Evolutionary conservation across 768 basidiomycete species (phyloP).

Genomic region (Postia placenta): DNA sequence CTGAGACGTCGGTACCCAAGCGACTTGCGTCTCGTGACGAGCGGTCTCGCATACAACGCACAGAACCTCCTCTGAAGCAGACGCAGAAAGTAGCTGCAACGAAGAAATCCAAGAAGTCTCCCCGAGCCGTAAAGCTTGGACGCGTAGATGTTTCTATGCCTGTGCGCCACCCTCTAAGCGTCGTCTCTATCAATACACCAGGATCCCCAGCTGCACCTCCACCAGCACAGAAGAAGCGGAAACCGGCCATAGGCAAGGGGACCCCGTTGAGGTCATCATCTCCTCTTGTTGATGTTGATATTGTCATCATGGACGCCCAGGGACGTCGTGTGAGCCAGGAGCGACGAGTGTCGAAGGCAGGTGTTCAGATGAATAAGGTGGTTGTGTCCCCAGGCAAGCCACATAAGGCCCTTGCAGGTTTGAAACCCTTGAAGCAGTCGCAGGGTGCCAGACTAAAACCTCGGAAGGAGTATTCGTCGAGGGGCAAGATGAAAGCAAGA

Average conservation of each 20-base stretch:
- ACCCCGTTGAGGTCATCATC: constrained; percentile 30
- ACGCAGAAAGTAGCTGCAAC: background rate
- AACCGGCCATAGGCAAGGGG: constrained; percentile 8
- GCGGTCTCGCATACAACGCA: background rate
- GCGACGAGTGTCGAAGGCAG: constrained; percentile 46
- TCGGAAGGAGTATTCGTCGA: background rate
- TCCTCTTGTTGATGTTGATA: constrained; percentile 58
- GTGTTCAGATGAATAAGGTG: constrained; percentile 32
- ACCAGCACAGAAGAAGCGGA: constrained; percentile 22
- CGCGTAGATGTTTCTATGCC: constrained; percentile 9
- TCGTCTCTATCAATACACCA: constrained; percentile 31
- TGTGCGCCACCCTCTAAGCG: constrained; percentile 35
- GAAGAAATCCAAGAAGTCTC: constrained; percentile 10
- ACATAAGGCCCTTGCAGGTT: background rate
- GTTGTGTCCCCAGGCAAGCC: constrained; percentile 1
- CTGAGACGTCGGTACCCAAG: background rate
- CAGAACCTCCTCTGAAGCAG: constrained; percentile 6
- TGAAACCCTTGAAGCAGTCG: background rate
- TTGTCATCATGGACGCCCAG: constrained; percentile 55
- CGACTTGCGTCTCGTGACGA: background rate
- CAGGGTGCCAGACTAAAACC: background rate
- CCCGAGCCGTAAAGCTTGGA: constrained; percentile 11
- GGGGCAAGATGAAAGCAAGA: constrained; percentile 1
- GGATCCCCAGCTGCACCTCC: constrained; percentile 30
- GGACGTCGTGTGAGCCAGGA: constrained; percentile 58